A percentile compares a stretch with the other conserved stretches of the same genome.
phyloP scores from a whole-genome alignment of 495 filamentous ascomycete genomes.

The Aspergillus funiculosus region DNA sequence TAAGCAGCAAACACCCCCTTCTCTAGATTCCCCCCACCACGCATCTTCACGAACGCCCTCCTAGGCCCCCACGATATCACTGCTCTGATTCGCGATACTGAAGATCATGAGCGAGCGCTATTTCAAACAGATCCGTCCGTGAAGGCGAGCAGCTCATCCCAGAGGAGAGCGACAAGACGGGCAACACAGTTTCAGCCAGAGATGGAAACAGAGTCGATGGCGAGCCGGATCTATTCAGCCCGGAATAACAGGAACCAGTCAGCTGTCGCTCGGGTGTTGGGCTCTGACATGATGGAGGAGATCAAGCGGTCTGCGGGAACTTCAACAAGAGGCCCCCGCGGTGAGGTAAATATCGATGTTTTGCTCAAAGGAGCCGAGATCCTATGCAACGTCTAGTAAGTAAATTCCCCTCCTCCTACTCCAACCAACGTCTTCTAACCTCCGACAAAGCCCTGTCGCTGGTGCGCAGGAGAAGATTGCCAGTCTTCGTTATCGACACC shows the following conservation, averaged over 20 bases:
- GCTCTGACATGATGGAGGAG: conserved; percentile 77
- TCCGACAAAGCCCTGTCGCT: conserved; percentile 56
- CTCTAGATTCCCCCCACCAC: conserved; percentile 86
- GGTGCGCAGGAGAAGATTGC: conserved; percentile 78
- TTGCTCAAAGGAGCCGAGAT: conserved; percentile 85
- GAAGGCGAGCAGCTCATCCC: conserved; percentile 32
- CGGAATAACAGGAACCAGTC: conserved; percentile 65
- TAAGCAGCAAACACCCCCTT: not conserved
- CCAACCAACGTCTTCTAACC: not conserved
- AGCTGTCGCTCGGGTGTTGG: conserved; percentile 84
- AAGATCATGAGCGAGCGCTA: conserved; percentile 88
- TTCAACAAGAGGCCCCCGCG: conserved; percentile 38
- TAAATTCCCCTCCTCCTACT: not conserved
- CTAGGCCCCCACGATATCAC: conserved; percentile 88
- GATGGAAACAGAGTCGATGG: conserved; percentile 39
- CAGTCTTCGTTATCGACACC: conserved; percentile 62
- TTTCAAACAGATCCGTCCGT: conserved; percentile 77
- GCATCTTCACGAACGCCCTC: conserved; percentile 92
- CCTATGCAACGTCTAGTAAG: conserved; percentile 79
- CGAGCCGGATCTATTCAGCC: conserved; percentile 46
- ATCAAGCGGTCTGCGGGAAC: conserved; percentile 56
- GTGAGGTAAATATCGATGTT: conserved; percentile 81
- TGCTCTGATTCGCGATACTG: conserved; percentile 88
- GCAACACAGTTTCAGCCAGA: conserved; percentile 43
- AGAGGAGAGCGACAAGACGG: conserved; percentile 41